These are phyloP conservation scores for Podospora sp. DNA, from an alignment of 495 filamentous ascomycete species.

Conservation along the genomic window DNA sequence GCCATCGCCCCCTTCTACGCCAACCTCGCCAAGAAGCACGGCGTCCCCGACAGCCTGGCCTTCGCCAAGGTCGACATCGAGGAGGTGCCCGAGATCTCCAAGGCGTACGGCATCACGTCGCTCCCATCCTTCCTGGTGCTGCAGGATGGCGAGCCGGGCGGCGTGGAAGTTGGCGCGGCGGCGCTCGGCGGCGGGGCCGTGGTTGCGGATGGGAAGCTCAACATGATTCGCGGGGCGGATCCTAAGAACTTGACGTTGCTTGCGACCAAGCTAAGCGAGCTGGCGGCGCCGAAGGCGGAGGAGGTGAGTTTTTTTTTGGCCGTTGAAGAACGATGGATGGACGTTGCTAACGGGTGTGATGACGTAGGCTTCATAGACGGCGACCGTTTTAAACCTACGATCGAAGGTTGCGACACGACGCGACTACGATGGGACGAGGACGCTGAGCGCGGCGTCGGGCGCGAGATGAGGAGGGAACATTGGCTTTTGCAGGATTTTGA, in stretches of 20 bases:
- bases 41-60: constrained; percentile 45
- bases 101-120: constrained; percentile 51
- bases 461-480: not conserved
- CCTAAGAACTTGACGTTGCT: constrained; percentile 34
- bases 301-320: not conserved
- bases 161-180: constrained; percentile 60
- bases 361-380: not conserved
- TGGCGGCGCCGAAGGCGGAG: constrained; percentile 36
- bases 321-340: not conserved
- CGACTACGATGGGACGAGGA: not conserved
- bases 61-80: constrained; percentile 66
- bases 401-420: not conserved
- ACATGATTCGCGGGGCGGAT: constrained; percentile 42
- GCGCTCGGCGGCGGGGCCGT: constrained; percentile 14
- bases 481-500: not conserved
- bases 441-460: not conserved
- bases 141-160: constrained; percentile 65
- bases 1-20: constrained; percentile 64
- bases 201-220: constrained; percentile 24
- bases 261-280: constrained; percentile 36
- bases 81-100: constrained; percentile 48
- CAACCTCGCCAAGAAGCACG: constrained; percentile 50
- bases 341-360: not conserved
- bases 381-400: not conserved
- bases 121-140: constrained; percentile 89